Conservation (phyloP, 768 basidiomycete species). For the Sutorius australiensis region DNA sequence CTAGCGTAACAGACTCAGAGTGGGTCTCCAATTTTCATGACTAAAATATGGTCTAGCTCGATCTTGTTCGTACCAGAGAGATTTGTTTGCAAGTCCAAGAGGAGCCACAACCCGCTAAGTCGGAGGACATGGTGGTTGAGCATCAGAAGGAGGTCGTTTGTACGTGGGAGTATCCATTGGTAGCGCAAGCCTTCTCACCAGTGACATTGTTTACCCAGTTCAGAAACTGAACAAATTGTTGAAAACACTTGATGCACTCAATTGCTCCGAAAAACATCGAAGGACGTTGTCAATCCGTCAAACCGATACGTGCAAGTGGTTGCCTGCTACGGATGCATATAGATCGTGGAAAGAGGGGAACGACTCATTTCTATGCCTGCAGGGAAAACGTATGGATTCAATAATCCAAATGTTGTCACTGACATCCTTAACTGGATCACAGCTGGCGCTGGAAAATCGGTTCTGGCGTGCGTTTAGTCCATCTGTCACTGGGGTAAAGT, state of each 20-base stretch:
- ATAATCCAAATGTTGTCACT: too few species aligned
- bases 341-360: too few species aligned
- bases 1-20: not conserved
- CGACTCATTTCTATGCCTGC: too few species aligned
- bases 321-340: not conserved
- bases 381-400: too few species aligned
- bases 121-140: not conserved
- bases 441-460: conserved; percentile 1
- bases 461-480: not conserved
- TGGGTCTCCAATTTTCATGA: not conserved
- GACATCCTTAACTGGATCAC: too few species aligned
- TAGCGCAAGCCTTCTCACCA: not conserved
- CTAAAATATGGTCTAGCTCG: not conserved
- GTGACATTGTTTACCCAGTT: not conserved
- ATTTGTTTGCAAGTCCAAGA: not conserved
- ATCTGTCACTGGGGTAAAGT: too few species aligned
- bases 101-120: not conserved
- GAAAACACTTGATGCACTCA: not conserved
- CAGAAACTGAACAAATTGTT: not conserved
- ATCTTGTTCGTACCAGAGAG: not conserved
- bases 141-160: not conserved
- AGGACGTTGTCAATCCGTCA: not conserved
- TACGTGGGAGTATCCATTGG: not conserved
- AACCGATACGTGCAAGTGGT: conserved; percentile 13
- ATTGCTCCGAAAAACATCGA: conserved; percentile 1